phyloP scores from a whole-genome alignment of 768 basidiomycete genomes.

The Lentinus brumalis region DNA sequence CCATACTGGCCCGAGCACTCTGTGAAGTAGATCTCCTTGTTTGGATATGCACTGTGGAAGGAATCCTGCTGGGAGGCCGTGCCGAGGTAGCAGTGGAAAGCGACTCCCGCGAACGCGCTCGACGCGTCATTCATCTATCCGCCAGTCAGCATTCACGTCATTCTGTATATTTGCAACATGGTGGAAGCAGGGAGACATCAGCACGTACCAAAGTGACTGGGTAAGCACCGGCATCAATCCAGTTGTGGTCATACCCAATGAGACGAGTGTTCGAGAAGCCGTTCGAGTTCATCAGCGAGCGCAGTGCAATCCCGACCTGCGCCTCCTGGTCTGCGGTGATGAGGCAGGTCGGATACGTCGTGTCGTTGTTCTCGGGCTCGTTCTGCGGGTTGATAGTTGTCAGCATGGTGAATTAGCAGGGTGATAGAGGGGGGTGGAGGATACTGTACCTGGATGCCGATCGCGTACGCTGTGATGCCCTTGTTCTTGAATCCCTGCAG shows the following conservation, averaged over 20 bases:
- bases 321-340: conserved; percentile 61
- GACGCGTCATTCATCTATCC: conserved; percentile 56
- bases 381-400: conserved; percentile 40
- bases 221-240: conserved; percentile 66
- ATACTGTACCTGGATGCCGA: conserved; percentile 50
- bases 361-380: conserved; percentile 56
- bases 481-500: conserved; percentile 67
- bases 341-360: conserved; percentile 67
- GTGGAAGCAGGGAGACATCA: neutral
- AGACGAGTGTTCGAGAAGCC: conserved; percentile 61
- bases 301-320: conserved; percentile 55
- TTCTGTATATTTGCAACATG: neutral
- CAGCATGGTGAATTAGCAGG: neutral
- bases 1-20: conserved; percentile 71
- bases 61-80: conserved; percentile 51
- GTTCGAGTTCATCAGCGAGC: conserved; percentile 64
- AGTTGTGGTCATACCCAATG: conserved; percentile 76
- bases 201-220: conserved; percentile 55
- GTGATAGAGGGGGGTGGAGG: neutral
- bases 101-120: conserved; percentile 60
- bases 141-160: neutral
- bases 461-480: conserved; percentile 62
- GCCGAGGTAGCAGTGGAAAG: conserved; percentile 76
- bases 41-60: conserved; percentile 60
- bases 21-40: conserved; percentile 57